These are phyloP conservation scores for Trametes maxima DNA, from an alignment of 768 basidiomycete species.

Conservation along the genomic window DNA sequence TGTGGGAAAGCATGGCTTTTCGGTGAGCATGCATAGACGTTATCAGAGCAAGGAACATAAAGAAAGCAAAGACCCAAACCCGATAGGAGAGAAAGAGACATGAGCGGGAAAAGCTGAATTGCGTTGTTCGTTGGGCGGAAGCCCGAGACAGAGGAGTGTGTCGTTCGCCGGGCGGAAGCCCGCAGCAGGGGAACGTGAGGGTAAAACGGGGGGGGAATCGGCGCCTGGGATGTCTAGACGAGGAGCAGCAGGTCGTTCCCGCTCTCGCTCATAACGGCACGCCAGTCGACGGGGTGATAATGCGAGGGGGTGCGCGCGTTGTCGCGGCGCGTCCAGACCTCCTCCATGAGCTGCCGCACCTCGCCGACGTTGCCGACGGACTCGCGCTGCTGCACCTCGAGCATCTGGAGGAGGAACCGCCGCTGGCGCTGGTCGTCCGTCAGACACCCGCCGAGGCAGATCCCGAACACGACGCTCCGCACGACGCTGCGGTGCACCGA, in stretches of 20 bases:
- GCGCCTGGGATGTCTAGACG: constrained; percentile 42
- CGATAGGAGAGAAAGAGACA: neutral
- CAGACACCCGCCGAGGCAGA: constrained; percentile 73
- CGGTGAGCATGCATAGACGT: constrained; percentile 13
- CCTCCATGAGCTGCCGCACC: constrained; percentile 53
- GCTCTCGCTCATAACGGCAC: constrained; percentile 50
- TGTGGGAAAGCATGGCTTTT: constrained; percentile 16
- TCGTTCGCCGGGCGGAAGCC: neutral
- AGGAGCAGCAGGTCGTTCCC: constrained; percentile 52
- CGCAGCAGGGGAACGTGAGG: neutral
- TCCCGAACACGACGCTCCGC: constrained; percentile 76
- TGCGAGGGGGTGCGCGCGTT: constrained; percentile 25
- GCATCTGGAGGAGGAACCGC: constrained; percentile 43
- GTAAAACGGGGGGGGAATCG: neutral
- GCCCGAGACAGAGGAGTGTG: neutral
- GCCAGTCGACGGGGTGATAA: constrained; percentile 58
- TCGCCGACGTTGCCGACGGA: constrained; percentile 67
- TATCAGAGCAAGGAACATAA: neutral
- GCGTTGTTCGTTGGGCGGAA: neutral
- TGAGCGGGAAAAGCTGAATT: neutral
- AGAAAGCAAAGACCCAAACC: constrained; percentile 10
- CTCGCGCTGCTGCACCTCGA: constrained; percentile 51
- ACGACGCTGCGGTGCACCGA: constrained; percentile 54
- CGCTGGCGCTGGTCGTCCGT: constrained; percentile 53
- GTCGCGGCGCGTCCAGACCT: constrained; percentile 56